A percentile compares a stretch with the other conserved stretches of the same genome.
phyloP scores from a whole-genome alignment of 2,329 filamentous ascomycete species.

The Fusarium sp. region DNA sequence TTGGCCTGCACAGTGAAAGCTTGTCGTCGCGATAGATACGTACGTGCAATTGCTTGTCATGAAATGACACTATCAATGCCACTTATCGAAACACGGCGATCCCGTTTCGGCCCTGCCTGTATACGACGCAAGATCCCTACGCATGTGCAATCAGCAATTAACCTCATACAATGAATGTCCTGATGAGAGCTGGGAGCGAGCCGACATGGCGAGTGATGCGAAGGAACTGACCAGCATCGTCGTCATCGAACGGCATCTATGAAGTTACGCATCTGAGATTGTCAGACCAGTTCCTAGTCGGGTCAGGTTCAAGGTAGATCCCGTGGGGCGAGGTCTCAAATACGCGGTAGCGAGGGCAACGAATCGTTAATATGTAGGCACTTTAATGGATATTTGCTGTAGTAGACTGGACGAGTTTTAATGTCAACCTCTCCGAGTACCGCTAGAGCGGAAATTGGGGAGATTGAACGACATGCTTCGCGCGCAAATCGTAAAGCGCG shows the following conservation, averaged over 20 bases:
- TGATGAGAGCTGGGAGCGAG: conserved; percentile 1
- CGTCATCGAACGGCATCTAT: conserved; percentile 34
- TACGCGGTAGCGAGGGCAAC: conserved; percentile 14
- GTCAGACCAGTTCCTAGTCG: conserved; percentile 31
- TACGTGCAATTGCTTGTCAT: conserved; percentile 20
- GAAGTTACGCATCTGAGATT: conserved; percentile 30
- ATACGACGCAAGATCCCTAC: conserved; percentile 19
- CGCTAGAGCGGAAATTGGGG: conserved; percentile 16
- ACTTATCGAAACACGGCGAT: conserved; percentile 39
- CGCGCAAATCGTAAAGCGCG: conserved; percentile 28
- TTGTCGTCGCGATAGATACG: conserved; percentile 16
- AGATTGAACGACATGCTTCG: conserved; percentile 34
- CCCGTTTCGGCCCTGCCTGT: conserved; percentile 28
- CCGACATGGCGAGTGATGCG: conserved; percentile 15
- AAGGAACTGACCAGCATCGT: conserved; percentile 15
- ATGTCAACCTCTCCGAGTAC: conserved; percentile 10
- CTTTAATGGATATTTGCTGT: conserved; percentile 6
- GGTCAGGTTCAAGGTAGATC: conserved; percentile 32
- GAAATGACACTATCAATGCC: conserved; percentile 24
- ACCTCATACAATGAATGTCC: conserved; percentile 21
- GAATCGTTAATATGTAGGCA: conserved; percentile 29
- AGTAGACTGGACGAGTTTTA: conserved; percentile 14
- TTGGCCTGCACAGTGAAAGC: conserved; percentile 14
- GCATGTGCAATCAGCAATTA: conserved; percentile 24
- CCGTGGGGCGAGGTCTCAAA: conserved; percentile 31